Conservation (phyloP, 306 rosid genomes). For the Rubus idaeus region DNA sequence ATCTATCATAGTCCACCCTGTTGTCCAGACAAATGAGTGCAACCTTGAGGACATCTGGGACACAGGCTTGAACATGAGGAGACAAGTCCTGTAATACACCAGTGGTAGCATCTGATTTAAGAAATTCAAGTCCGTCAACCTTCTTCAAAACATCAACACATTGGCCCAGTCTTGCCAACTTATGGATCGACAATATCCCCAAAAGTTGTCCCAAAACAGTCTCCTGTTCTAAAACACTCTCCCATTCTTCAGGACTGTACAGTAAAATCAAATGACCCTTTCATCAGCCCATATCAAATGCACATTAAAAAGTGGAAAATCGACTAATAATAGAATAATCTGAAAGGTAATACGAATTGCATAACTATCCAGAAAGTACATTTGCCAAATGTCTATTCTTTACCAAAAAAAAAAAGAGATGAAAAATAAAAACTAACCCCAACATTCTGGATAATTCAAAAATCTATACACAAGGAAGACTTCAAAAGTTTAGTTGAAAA, state of each 20-base stretch:
- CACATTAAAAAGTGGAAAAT: slow-evolving; percentile 4
- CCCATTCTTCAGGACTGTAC: slow-evolving; percentile 87
- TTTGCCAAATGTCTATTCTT: not conserved
- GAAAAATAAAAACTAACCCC: too few relatives aligned
- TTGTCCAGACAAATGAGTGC: slow-evolving; percentile 87
- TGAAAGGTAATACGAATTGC: not conserved
- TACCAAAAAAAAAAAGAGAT: not conserved
- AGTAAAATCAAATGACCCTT: slow-evolving; percentile 19
- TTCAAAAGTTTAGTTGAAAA: too few relatives aligned
- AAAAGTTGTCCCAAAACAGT: slow-evolving; percentile 86
- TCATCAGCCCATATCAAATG: not conserved
- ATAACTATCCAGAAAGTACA: not conserved
- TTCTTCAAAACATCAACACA: slow-evolving; percentile 75
- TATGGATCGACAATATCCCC: slow-evolving; percentile 77
- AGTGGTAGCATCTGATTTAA: slow-evolving; percentile 57
- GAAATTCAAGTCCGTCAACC: slow-evolving; percentile 82
- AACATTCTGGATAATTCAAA: too few relatives aligned
- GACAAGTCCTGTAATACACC: slow-evolving; percentile 74
- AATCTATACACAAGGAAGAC: too few relatives aligned
- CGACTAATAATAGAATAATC: not conserved
- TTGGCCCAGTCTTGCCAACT: slow-evolving; percentile 74
- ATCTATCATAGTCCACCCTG: slow-evolving; percentile 76
- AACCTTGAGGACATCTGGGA: slow-evolving; percentile 82
- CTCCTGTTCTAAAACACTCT: slow-evolving; percentile 73
- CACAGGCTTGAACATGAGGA: slow-evolving; percentile 85